Conservation (phyloP, 2,329 filamentous ascomycete species). For the Geoglossum cookeanum region DNA sequence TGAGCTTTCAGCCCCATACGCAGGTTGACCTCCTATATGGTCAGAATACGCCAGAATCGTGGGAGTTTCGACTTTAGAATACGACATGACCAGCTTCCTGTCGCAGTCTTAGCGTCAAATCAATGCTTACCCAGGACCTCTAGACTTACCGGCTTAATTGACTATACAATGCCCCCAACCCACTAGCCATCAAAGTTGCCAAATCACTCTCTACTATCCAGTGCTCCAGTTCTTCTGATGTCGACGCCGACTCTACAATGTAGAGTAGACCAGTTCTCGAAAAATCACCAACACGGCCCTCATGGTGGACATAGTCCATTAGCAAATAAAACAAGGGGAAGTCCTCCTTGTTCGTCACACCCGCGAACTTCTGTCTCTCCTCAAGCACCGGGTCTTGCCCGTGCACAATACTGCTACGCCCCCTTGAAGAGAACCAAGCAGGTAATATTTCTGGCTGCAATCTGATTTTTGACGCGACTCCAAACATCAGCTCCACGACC, state of each 20-base stretch:
- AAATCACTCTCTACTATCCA: conserved; percentile 97
- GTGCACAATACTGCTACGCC: conserved; percentile 17
- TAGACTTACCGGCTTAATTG: conserved; percentile 38
- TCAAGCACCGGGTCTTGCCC: conserved; percentile 24
- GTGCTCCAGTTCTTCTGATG: conserved; percentile 64
- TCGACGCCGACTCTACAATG: conserved; percentile 82
- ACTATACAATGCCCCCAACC: conserved; percentile 61
- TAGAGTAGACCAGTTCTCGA: conserved; percentile 85
- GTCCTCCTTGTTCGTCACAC: conserved; percentile 58
- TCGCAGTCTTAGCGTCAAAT: neutral
- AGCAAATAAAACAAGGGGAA: conserved; percentile 92
- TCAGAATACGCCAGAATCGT: conserved; percentile 79
- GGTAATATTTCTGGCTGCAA: conserved; percentile 71
- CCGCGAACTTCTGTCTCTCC: conserved; percentile 53
- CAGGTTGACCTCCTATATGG: conserved; percentile 53
- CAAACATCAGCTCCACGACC: conserved; percentile 85
- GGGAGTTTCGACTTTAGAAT: conserved; percentile 55
- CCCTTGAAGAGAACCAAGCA: conserved; percentile 62
- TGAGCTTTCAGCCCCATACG: conserved; percentile 53
- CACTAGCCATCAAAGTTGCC: conserved; percentile 92
- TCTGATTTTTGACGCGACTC: conserved; percentile 89
- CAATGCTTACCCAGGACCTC: neutral
- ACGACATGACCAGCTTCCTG: conserved; percentile 64
- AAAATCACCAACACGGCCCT: conserved; percentile 89
- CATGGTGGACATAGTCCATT: conserved; percentile 91